Base-by-base conservation (phyloP, 2,329 filamentous ascomycete genomes). In the Davidsoniella australis region DNA sequence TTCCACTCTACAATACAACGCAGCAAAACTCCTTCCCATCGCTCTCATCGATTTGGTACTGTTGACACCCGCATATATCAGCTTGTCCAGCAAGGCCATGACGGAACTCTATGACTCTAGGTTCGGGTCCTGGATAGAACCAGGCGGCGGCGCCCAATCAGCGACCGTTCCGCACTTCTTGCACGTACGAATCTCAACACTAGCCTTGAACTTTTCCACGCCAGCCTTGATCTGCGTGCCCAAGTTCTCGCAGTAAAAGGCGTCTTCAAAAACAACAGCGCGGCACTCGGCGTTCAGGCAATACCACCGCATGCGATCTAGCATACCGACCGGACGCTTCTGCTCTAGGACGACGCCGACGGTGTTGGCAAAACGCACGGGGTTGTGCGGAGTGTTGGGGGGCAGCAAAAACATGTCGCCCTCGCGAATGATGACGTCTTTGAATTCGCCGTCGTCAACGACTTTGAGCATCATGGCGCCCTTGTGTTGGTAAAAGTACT, bases 401-500 rank as follows among this genome's bases (percentile, higher is more conserved):
- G 89, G 89, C 1, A 98, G 75, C 4, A 96, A 71, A 64, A 94
- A 96, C 75, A 96, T 83, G 57, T 91, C 87, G 55, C 89, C 89
- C 67, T 96, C 86, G 59, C 80, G 75, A 67, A 96, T 94, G 60
- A 87, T 72, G 55, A 96, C 77, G 65, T 96, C 89, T 56, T 78
- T 75, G 66, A 94, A 94, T 62, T 71, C 63, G 51, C 71, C 64
- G 54, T 94, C 85, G 54, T 95, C 86, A 55, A 95, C 84, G 14
- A 91, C 83, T 63, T 93, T 94, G 57, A 98, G 81, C 51, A 91
- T 72, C 89, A 96, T 95, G 56, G 82, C 80, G 56, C 91, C 91
- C 59, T 80, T 80, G 74, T 94, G 79, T 66, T 96, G 89, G 73
- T 91, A 96, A 77, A 96, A 98, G 81, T 88, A 96, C 65, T 96